These are phyloP conservation scores for Ganoderma multipileum DNA, from an alignment of 1,284 basidiomycete genomes.

Conservation along the genomic window DNA sequence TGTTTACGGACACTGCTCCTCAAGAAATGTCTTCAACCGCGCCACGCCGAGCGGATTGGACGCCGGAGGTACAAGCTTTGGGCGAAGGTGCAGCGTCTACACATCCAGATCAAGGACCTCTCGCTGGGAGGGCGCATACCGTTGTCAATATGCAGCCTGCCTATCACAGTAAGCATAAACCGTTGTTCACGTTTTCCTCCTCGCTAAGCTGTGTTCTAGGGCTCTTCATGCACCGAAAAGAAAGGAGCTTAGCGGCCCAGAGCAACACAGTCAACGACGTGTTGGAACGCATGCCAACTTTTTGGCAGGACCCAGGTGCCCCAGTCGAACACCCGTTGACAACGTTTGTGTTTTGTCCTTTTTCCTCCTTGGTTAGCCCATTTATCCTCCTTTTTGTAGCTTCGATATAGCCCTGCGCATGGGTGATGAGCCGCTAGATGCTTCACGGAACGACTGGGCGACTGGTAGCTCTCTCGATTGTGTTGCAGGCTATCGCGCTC, in stretches of 20 bases:
- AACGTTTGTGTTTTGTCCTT: slow-evolving; percentile 45
- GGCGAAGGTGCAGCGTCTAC: slow-evolving; percentile 36
- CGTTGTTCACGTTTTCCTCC: slow-evolving; percentile 19
- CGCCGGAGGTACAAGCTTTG: slow-evolving; percentile 49
- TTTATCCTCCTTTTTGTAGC: slow-evolving; percentile 44
- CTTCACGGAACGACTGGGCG: slow-evolving; percentile 62
- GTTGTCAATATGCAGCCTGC: slow-evolving; percentile 55
- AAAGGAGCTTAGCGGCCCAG: slow-evolving; percentile 40
- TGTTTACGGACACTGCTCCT: slow-evolving; percentile 15
- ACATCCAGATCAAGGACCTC: slow-evolving; percentile 49
- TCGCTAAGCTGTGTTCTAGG: slow-evolving; percentile 44
- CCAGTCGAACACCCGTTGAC: slow-evolving; percentile 63
- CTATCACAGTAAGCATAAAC: slow-evolving; percentile 56
- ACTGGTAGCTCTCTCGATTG: slow-evolving; percentile 57
- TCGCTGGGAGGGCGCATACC: slow-evolving; percentile 51
- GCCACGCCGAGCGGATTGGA: slow-evolving; percentile 41
- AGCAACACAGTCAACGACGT: slow-evolving; percentile 52
- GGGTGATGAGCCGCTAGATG: slow-evolving; percentile 51
- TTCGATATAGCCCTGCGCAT: slow-evolving; percentile 66
- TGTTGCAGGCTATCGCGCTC: slow-evolving; percentile 56
- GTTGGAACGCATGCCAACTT: slow-evolving; percentile 58
- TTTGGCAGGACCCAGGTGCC: slow-evolving; percentile 58
- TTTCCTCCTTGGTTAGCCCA: neutral
- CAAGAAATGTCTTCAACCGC: slow-evolving; percentile 11
- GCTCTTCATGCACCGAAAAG: slow-evolving; percentile 42